These are phyloP conservation scores for Syzygium aqueum DNA, from an alignment of 345 rosid genomes.

Conservation along the genomic window DNA sequence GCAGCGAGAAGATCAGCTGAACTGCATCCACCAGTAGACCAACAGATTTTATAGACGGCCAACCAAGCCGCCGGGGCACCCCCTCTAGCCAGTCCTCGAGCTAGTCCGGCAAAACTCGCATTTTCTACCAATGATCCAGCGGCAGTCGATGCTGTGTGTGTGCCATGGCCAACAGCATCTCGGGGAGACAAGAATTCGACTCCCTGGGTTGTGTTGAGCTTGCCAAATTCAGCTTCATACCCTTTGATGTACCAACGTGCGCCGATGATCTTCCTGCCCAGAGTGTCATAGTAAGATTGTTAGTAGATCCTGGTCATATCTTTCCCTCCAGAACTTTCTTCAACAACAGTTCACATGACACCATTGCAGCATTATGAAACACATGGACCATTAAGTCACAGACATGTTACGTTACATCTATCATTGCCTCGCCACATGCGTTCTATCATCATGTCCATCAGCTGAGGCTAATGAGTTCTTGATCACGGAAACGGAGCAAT, in stretches of 20 bases:
- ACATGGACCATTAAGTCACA: not conserved
- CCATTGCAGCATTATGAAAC: not conserved
- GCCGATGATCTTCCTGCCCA: constrained; percentile 34
- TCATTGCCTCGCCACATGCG: not conserved
- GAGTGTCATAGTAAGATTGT: not conserved
- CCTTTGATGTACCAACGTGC: constrained; percentile 39
- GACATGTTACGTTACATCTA: not conserved
- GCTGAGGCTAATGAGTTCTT: not conserved
- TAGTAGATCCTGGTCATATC: not conserved
- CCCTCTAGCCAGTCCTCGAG: constrained; percentile 28
- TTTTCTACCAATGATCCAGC: constrained; percentile 20
- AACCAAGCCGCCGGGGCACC: constrained; percentile 30
- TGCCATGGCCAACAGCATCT: constrained; percentile 29
- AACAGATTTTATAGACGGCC: constrained; percentile 38
- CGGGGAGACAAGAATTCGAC: constrained; percentile 32
- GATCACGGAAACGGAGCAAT: not conserved
- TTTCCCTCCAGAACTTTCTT: not conserved
- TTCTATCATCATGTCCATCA: not conserved
- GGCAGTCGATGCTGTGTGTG: constrained; percentile 32
- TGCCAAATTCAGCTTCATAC: constrained; percentile 38
- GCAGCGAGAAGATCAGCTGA: constrained; percentile 37
- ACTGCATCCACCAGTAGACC: constrained; percentile 28
- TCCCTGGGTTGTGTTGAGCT: not conserved
- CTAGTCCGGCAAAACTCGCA: constrained; percentile 28
- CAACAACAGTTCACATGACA: not conserved